Evolutionary conservation across 2,329 filamentous ascomycete species (phyloP).

Genomic region (Pseudocercospora cruenta): DNA sequence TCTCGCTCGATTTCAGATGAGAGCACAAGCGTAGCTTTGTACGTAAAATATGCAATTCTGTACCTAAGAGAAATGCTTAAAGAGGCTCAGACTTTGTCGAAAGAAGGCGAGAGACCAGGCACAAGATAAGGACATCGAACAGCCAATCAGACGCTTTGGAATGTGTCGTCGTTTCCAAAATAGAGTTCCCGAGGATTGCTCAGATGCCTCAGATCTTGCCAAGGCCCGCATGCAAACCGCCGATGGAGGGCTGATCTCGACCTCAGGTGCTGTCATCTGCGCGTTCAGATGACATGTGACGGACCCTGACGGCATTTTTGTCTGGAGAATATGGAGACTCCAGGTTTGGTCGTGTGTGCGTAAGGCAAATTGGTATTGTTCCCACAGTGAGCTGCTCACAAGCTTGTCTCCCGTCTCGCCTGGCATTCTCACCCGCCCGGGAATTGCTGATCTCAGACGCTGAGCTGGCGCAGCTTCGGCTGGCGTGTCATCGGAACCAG

Average conservation of each 20-base stretch:
- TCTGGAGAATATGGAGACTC: not conserved
- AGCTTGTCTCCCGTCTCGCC: not conserved
- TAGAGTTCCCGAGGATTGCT: not conserved
- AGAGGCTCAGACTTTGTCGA: conserved; percentile 16
- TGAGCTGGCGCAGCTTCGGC: conserved; percentile 5
- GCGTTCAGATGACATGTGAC: not conserved
- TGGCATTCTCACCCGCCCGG: not conserved
- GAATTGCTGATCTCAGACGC: not conserved
- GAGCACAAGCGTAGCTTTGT: conserved; percentile 17
- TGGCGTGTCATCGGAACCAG: not conserved
- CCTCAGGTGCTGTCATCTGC: conserved; percentile 2
- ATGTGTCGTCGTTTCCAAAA: conserved; percentile 2
- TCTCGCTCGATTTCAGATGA: conserved; percentile 11
- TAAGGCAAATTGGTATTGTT: not conserved
- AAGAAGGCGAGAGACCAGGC: conserved; percentile 15
- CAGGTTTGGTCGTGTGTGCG: not conserved
- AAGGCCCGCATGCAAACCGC: no score
- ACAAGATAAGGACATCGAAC: not conserved
- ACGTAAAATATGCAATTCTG: conserved; percentile 26
- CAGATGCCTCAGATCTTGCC: conserved; percentile 1
- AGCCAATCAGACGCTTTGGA: not conserved
- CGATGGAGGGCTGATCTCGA: not conserved
- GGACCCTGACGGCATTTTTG: not conserved
- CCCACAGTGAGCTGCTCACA: not conserved
- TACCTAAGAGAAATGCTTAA: conserved; percentile 25